These are phyloP conservation scores for Penicillium atrosanguineum DNA, from an alignment of 495 filamentous ascomycete species.

Conservation along the genomic window DNA sequence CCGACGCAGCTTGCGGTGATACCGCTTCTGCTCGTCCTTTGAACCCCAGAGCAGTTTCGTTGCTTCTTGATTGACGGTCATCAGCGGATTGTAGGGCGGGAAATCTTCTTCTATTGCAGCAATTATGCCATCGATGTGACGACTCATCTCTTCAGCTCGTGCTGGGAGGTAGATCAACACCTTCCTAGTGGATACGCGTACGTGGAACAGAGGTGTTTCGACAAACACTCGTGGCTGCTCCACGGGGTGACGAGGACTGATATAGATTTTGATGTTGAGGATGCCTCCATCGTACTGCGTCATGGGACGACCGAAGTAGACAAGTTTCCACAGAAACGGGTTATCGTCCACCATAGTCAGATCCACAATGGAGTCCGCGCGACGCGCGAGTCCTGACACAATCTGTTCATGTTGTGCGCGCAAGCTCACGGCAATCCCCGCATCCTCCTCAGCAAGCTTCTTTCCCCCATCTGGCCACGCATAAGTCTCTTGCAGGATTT, in stretches of 20 bases:
- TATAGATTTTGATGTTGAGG: conserved; percentile 72
- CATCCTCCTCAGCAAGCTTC: conserved; percentile 60
- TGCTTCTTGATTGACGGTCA: conserved; percentile 83
- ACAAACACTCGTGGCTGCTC: conserved; percentile 85
- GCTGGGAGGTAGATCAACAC: conserved; percentile 79
- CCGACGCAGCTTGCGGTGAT: conserved; percentile 73
- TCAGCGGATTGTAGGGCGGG: conserved; percentile 87
- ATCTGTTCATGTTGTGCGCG: conserved; percentile 83
- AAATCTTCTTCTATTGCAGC: conserved; percentile 79
- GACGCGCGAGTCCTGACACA: conserved; percentile 65
- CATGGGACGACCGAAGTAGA: conserved; percentile 90
- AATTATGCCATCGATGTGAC: conserved; percentile 84
- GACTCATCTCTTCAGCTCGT: conserved; percentile 72
- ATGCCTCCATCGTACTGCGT: conserved; percentile 91
- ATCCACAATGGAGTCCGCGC: conserved; percentile 66
- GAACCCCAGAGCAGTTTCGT: conserved; percentile 85
- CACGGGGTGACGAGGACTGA: conserved; percentile 89
- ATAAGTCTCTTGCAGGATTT: conserved; percentile 68
- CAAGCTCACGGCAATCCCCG: conserved; percentile 74
- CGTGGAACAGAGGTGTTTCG: conserved; percentile 80
- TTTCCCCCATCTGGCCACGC: conserved; percentile 70
- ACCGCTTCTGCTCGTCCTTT: conserved; percentile 72
- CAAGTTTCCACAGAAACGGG: conserved; percentile 58
- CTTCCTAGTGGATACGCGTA: conserved; percentile 76
- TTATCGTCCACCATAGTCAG: conserved; percentile 65